These are phyloP conservation scores for Dryadomyces quercus-mongolicae DNA, from an alignment of 2,329 filamentous ascomycete species.

Conservation along the genomic window DNA sequence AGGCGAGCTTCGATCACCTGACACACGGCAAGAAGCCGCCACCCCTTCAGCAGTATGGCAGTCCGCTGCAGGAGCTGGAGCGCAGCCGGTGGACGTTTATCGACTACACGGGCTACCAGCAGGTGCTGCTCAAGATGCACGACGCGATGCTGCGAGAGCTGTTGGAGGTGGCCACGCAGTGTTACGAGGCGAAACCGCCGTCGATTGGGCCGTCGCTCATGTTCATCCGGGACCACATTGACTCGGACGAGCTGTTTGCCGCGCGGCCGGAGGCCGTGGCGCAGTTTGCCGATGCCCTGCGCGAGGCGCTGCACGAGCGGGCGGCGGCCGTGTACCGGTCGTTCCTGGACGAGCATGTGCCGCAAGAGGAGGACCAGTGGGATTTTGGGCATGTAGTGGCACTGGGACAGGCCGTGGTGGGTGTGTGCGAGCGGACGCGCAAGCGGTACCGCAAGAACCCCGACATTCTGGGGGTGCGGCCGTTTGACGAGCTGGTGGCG, in stretches of 20 bases:
- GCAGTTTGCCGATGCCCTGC: slow-evolving; percentile 59
- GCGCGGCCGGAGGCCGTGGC: slow-evolving; percentile 57
- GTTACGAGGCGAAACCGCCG: slow-evolving; percentile 80
- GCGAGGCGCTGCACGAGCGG: slow-evolving; percentile 59
- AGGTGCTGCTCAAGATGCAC: slow-evolving; percentile 61
- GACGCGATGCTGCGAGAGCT: slow-evolving; percentile 69
- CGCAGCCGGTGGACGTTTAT: slow-evolving; percentile 54
- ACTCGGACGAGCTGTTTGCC: slow-evolving; percentile 63
- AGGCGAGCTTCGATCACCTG: slow-evolving; percentile 27
- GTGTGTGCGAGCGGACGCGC: slow-evolving; percentile 75
- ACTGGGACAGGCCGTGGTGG: slow-evolving; percentile 74
- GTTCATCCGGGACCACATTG: slow-evolving; percentile 69
- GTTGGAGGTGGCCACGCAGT: slow-evolving; percentile 77
- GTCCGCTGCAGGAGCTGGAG: slow-evolving; percentile 43
- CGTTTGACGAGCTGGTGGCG: slow-evolving; percentile 59
- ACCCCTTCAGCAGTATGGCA: slow-evolving; percentile 37
- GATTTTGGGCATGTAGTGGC: slow-evolving; percentile 84
- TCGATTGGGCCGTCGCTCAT: slow-evolving; percentile 62
- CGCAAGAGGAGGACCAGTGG: slow-evolving; percentile 71
- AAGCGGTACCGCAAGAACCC: slow-evolving; percentile 86
- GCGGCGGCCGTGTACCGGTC: slow-evolving; percentile 70
- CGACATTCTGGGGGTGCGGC: slow-evolving; percentile 66
- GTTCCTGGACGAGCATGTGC: slow-evolving; percentile 69
- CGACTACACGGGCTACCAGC: slow-evolving; percentile 61
- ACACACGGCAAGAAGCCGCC: slow-evolving; percentile 53